These are phyloP conservation scores for Exophiala sp. DNA, from an alignment of 2,329 filamentous ascomycete species.

Conservation along the genomic window DNA sequence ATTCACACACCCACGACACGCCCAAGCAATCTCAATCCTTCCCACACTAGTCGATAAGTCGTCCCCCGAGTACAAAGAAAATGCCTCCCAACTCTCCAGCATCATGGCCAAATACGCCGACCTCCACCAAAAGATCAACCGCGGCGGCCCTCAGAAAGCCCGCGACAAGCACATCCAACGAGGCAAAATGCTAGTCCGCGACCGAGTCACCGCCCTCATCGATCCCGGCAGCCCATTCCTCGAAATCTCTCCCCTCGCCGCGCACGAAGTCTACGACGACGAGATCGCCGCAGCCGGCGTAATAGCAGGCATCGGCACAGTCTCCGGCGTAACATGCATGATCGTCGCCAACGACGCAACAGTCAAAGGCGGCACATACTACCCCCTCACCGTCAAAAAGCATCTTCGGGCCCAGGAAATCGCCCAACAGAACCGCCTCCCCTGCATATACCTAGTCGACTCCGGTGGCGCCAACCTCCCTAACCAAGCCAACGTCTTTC, in stretches of 20 bases:
- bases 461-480: slow-evolving; percentile 93
- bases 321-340: slow-evolving; percentile 87
- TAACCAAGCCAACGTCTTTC: slow-evolving; percentile 93
- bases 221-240: slow-evolving; percentile 88
- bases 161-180: slow-evolving; percentile 80
- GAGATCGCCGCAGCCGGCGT: slow-evolving; percentile 88
- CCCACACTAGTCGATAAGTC: slow-evolving; percentile 71
- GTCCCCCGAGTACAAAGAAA: slow-evolving; percentile 76
- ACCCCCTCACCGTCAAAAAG: slow-evolving; percentile 96
- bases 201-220: slow-evolving; percentile 80
- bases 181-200: slow-evolving; percentile 91
- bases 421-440: slow-evolving; percentile 76
- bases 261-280: slow-evolving; percentile 81
- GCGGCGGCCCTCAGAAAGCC: slow-evolving; percentile 77
- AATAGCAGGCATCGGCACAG: slow-evolving; percentile 84
- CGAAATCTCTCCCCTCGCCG: slow-evolving; percentile 89
- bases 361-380: slow-evolving; percentile 96
- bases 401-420: slow-evolving; percentile 89
- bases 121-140: slow-evolving; percentile 68
- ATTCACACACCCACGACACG: slow-evolving; percentile 78
- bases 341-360: slow-evolving; percentile 96
- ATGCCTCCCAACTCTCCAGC: slow-evolving; percentile 71
- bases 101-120: slow-evolving; percentile 65
- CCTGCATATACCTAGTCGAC: slow-evolving; percentile 93
- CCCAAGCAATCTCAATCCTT: slow-evolving; percentile 75